Conservation (phyloP, 371 early-diverging fungal genomes). For the Chytridium lagenaria region DNA sequence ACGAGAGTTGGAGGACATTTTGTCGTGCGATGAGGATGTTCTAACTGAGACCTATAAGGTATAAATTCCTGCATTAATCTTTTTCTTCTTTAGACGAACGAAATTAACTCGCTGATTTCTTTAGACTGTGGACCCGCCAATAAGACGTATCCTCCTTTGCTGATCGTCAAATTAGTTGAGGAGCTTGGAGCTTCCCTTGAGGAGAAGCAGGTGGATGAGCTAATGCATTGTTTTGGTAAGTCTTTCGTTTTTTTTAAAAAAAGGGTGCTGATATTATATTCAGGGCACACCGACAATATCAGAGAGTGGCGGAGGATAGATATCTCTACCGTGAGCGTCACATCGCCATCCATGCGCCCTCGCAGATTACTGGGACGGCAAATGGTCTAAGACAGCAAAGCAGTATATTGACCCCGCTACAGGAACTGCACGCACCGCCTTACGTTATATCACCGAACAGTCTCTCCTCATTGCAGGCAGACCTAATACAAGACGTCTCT, state of each 20-base stretch:
- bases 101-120: neutral
- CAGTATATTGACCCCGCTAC: constrained; percentile 23
- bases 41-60: constrained; percentile 37
- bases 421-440: constrained; percentile 1
- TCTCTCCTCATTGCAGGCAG: constrained; percentile 31
- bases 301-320: constrained; percentile 34
- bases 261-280: neutral
- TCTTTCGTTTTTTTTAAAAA: neutral
- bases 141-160: constrained; percentile 26
- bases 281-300: constrained; percentile 33
- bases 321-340: constrained; percentile 35
- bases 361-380: constrained; percentile 38
- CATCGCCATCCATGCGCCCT: constrained; percentile 29
- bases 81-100: neutral
- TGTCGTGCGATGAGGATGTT: constrained; percentile 37
- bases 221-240: constrained; percentile 32
- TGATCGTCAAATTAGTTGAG: constrained; percentile 26
- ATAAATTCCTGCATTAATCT: neutral
- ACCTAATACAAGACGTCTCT: constrained; percentile 31
- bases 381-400: constrained; percentile 30
- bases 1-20: constrained; percentile 29
- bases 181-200: constrained; percentile 30
- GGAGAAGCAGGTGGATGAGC: constrained; percentile 27
- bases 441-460: constrained; percentile 31
- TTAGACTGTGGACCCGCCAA: constrained; percentile 22